These are phyloP conservation scores for Pseudogymnoascus sp. DNA, from an alignment of 2,329 filamentous ascomycete genomes.

Conservation along the genomic window DNA sequence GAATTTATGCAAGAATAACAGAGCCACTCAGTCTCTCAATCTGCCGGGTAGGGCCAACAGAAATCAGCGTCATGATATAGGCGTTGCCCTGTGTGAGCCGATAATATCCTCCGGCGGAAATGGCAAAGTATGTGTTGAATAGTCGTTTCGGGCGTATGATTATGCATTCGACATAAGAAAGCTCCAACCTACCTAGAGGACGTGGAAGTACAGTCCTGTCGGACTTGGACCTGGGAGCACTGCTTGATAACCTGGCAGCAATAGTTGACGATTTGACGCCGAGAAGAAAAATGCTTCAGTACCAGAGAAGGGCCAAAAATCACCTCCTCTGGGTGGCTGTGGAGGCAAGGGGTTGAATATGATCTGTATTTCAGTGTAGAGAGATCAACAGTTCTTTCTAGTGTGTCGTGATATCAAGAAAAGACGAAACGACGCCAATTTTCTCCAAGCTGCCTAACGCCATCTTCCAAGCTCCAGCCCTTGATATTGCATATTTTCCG, in stretches of 20 bases:
- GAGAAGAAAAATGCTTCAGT: neutral
- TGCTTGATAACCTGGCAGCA: neutral
- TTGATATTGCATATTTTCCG: constrained; percentile 71
- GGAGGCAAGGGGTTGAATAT: neutral
- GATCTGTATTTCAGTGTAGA: neutral
- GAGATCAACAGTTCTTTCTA: neutral
- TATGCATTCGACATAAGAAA: neutral
- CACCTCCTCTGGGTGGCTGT: neutral
- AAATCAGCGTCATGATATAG: neutral
- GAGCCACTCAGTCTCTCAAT: neutral
- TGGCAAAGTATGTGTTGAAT: neutral
- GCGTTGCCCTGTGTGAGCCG: neutral
- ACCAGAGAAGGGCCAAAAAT: neutral
- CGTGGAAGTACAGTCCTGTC: neutral
- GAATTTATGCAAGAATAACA: constrained; percentile 2
- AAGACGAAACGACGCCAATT: constrained; percentile 70
- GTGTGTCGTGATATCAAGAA: constrained; percentile 10
- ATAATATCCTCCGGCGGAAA: neutral
- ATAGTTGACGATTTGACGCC: neutral
- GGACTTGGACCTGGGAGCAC: neutral
- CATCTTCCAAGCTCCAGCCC: constrained; percentile 67
- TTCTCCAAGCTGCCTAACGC: constrained; percentile 55
- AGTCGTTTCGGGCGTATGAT: neutral
- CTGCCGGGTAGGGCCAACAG: neutral
- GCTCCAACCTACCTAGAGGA: neutral